Evolutionary conservation across 257 asterid genomes (phyloP).

Genomic region (Anisodus tanguticus): DNA sequence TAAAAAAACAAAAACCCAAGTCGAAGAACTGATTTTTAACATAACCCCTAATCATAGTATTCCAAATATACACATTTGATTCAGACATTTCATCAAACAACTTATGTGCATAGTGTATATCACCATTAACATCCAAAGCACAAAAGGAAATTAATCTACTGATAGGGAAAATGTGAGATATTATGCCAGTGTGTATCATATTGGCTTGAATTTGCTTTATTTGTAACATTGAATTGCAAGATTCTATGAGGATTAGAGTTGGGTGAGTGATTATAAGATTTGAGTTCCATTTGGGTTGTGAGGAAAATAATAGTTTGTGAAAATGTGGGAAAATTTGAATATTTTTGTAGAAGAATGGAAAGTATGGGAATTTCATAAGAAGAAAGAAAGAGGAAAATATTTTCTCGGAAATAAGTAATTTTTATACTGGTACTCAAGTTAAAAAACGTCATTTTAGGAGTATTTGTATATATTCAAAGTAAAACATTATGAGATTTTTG

Average conservation of each 20-base stretch:
- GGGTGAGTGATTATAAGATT: conserved; percentile 71
- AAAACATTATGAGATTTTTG: too few relatives aligned
- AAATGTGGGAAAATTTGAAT: conserved; percentile 11
- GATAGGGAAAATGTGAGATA: conserved; percentile 69
- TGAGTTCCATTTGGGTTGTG: conserved; percentile 67
- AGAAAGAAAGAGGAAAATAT: neutral
- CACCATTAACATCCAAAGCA: conserved; percentile 65
- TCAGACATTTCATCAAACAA: conserved; percentile 27
- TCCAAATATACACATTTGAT: conserved; percentile 81
- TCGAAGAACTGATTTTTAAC: conserved; percentile 50
- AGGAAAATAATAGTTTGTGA: conserved; percentile 37
- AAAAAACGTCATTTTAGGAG: too few relatives aligned
- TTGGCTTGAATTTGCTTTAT: conserved; percentile 79
- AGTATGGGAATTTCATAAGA: conserved; percentile 1
- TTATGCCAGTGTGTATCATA: conserved; percentile 69
- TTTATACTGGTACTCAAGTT: too few relatives aligned
- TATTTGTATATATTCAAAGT: too few relatives aligned
- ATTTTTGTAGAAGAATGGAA: neutral
- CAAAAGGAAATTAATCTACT: conserved; percentile 70
- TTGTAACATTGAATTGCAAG: conserved; percentile 73
- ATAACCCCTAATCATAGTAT: conserved; percentile 72
- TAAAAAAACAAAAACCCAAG: conserved; percentile 54
- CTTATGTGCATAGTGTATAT: conserved; percentile 31
- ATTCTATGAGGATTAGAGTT: conserved; percentile 71
- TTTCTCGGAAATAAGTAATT: too few relatives aligned